Conservation (phyloP, 192 early-diverging fungal species). For the Umbelopsis isabellina region DNA sequence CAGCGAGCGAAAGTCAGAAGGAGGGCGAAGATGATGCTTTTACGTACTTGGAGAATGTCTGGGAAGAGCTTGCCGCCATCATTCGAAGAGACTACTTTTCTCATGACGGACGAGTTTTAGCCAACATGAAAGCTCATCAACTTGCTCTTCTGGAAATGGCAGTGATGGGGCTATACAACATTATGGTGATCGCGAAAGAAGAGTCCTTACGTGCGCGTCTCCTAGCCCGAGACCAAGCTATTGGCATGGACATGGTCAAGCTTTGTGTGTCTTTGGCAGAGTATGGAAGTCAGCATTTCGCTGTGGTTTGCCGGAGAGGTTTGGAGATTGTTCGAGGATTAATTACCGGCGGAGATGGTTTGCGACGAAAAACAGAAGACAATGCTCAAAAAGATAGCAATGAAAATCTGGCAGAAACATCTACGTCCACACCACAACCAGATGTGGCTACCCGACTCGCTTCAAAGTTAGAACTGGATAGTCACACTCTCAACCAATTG, state of each 20-base stretch:
- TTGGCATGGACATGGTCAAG: constrained; percentile 35
- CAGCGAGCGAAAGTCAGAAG: constrained; percentile 20
- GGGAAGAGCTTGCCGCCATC: constrained; percentile 36
- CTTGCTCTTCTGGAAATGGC: constrained; percentile 55
- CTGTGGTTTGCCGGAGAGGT: constrained; percentile 32
- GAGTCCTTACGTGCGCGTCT: constrained; percentile 24
- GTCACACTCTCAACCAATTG: constrained; percentile 26
- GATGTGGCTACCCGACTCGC: constrained; percentile 7
- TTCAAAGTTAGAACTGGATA: constrained; percentile 29
- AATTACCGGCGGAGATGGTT: constrained; percentile 33
- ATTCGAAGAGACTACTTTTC: constrained; percentile 40
- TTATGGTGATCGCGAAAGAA: constrained; percentile 40
- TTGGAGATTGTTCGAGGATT: constrained; percentile 36
- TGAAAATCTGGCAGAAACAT: neutral
- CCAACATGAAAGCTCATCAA: constrained; percentile 42
- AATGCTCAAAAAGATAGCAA: constrained; percentile 5
- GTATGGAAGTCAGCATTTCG: constrained; percentile 37
- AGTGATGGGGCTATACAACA: constrained; percentile 58
- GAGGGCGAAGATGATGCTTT: constrained; percentile 33
- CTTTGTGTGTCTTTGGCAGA: constrained; percentile 39
- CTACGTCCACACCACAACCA: neutral
- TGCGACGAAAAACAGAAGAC: constrained; percentile 22
- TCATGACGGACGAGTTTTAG: constrained; percentile 39
- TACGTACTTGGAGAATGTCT: constrained; percentile 34
- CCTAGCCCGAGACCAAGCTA: constrained; percentile 28